Evolutionary conservation across 257 asterid species (phyloP).

Genomic region (Paraleonurus japonicus): DNA sequence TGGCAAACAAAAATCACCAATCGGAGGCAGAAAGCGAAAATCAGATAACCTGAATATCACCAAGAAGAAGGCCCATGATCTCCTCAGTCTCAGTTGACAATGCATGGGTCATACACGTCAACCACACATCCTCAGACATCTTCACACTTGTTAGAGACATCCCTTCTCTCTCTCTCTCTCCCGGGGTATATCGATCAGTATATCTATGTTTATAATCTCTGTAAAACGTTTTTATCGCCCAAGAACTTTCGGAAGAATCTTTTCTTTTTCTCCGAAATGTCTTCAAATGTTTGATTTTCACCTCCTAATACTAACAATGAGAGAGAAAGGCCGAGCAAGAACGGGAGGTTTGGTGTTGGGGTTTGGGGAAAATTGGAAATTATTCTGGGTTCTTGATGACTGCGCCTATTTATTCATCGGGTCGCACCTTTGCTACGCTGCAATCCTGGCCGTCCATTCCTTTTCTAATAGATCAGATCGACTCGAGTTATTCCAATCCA

Average conservation of each 20-base stretch:
- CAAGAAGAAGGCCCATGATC: constrained; percentile 99
- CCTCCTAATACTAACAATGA: not conserved
- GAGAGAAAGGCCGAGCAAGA: not conserved
- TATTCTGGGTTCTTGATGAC: constrained; percentile 25
- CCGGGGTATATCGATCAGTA: constrained; percentile 11
- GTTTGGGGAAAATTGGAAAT: constrained; percentile 29
- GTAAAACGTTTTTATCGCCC: not conserved
- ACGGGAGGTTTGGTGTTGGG: constrained; percentile 31
- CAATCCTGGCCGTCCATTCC: constrained; percentile 23
- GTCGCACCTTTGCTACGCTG: constrained; percentile 20
- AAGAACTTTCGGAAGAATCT: not conserved
- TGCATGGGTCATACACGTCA: constrained; percentile 97
- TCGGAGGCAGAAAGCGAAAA: not conserved
- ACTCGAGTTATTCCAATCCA: too few relatives aligned
- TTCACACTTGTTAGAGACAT: constrained; percentile 94
- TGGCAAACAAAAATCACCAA: not conserved
- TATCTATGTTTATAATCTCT: not conserved
- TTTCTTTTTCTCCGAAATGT: constrained; percentile 5
- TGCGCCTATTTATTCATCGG: constrained; percentile 5
- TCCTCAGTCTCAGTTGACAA: constrained; percentile 99
- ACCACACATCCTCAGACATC: constrained; percentile 98
- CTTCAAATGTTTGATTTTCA: constrained; percentile 3
- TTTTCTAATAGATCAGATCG: too few relatives aligned
- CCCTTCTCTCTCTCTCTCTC: not conserved
- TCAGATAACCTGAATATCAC: constrained; percentile 74